phyloP scores from a whole-genome alignment of 352 stramenopile genomes.

The Pythium myriotylum region DNA sequence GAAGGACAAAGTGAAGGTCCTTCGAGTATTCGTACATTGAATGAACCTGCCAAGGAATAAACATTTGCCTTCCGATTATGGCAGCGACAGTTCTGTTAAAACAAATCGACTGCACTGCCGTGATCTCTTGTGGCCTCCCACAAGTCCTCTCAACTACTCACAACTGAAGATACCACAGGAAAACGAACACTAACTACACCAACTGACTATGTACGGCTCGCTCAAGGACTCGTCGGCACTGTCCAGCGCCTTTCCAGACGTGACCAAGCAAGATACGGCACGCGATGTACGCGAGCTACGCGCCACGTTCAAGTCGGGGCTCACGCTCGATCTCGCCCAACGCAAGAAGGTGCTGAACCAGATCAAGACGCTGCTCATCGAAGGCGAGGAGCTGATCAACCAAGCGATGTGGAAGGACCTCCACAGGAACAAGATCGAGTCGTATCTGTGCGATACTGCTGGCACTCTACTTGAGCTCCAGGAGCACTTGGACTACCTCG shows the following conservation, averaged over 20 bases:
- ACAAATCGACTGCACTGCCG: too few species aligned
- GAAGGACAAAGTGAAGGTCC: too few species aligned
- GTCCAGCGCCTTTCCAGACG: constrained; percentile 41
- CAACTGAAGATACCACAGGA: too few species aligned
- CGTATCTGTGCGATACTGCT: constrained; percentile 52
- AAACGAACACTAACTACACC: too few species aligned
- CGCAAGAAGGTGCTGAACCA: constrained; percentile 49
- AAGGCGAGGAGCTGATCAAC: constrained; percentile 77
- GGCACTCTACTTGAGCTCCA: constrained; percentile 70
- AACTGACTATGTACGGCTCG: constrained; percentile 16
- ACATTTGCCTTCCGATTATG: too few species aligned
- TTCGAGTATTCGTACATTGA: too few species aligned
- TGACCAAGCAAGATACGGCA: constrained; percentile 52
- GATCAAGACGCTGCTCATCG: constrained; percentile 49
- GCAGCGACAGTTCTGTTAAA: too few species aligned
- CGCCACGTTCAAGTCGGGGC: constrained; percentile 46
- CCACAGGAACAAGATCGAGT: constrained; percentile 73
- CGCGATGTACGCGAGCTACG: constrained; percentile 51
- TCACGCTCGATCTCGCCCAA: constrained; percentile 42
- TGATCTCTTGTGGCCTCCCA: too few species aligned
- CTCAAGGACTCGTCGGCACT: constrained; percentile 12
- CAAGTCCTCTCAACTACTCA: too few species aligned
- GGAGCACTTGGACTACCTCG: constrained; percentile 64
- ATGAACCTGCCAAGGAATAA: too few species aligned
- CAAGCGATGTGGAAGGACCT: constrained; percentile 73